phyloP scores from a whole-genome alignment of 805 yeast species.

The Teunomyces gatunensis region DNA sequence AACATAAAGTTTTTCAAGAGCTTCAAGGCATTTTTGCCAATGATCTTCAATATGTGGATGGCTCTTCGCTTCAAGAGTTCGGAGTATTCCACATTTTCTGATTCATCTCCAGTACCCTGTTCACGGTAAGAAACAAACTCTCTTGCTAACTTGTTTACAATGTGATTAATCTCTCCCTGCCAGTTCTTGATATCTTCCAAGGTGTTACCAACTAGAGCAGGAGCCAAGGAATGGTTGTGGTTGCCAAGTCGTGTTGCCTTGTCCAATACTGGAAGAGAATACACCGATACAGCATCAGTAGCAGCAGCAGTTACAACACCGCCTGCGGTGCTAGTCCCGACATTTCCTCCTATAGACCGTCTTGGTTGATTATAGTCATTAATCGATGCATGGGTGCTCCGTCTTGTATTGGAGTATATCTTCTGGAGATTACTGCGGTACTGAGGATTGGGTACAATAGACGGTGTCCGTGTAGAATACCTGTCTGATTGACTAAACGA shows the following conservation, averaged over 20 bases:
- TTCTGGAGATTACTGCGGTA: conserved; percentile 37
- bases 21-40: conserved; percentile 28
- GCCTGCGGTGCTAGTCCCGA: conserved; percentile 9
- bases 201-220: conserved; percentile 5
- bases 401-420: conserved; percentile 43
- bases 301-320: conserved; percentile 8
- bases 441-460: conserved; percentile 23
- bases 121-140: conserved; percentile 23
- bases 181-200: conserved; percentile 47
- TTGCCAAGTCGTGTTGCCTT: conserved; percentile 1
- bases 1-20: conserved; percentile 34
- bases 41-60: conserved; percentile 19
- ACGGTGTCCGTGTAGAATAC: conserved; percentile 35
- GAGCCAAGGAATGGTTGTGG: neutral
- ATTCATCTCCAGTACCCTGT: conserved; percentile 10
- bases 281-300: conserved; percentile 12
- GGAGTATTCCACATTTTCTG: conserved; percentile 14
- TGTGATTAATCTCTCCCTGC: conserved; percentile 52
- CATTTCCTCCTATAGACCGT: conserved; percentile 13
- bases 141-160: conserved; percentile 43
- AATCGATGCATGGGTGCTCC: conserved; percentile 33
- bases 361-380: conserved; percentile 37
- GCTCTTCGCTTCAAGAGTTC: conserved; percentile 20
- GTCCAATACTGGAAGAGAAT: conserved; percentile 11
- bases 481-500: conserved; percentile 37